Percentiles rank a stretch among this genome's conserved stretches.
Evolutionary conservation across 371 early-diverging fungal genomes (phyloP).

Genomic region (Mucor piriformis): DNA sequence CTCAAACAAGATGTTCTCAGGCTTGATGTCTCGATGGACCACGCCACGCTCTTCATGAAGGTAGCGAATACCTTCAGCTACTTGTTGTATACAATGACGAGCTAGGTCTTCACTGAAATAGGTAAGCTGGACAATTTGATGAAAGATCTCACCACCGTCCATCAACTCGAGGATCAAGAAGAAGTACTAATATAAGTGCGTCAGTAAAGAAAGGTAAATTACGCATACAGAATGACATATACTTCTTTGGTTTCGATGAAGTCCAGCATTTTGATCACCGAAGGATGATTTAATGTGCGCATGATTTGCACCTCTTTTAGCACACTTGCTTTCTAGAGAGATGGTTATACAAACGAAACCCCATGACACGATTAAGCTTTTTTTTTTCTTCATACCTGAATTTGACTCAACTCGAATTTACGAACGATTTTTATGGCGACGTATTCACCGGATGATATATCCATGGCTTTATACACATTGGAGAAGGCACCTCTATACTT

Average conservation of each 20-base stretch:
- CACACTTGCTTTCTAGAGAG: constrained; percentile 70
- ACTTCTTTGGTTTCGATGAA: constrained; percentile 62
- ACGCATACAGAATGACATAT: neutral
- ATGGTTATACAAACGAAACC: constrained; percentile 7
- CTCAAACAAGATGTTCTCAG: constrained; percentile 92
- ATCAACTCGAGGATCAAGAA: constrained; percentile 87
- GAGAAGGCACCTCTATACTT: constrained; percentile 79
- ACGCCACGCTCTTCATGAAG: constrained; percentile 87
- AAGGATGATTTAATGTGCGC: constrained; percentile 78
- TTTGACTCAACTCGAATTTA: constrained; percentile 60
- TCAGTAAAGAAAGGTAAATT: no score
- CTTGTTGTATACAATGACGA: constrained; percentile 85
- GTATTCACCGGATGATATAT: constrained; percentile 53
- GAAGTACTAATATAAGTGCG: constrained; percentile 47
- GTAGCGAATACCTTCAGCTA: constrained; percentile 87
- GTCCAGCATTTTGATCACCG: constrained; percentile 74
- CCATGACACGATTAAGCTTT: constrained; percentile 8
- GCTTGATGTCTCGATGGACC: constrained; percentile 94
- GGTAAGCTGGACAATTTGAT: constrained; percentile 79
- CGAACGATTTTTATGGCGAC: constrained; percentile 88
- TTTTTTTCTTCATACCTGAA: constrained; percentile 54
- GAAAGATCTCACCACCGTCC: constrained; percentile 87
- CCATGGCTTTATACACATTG: constrained; percentile 75
- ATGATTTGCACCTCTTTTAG: constrained; percentile 88
- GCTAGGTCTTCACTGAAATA: constrained; percentile 78